These are phyloP conservation scores for Anisogramma anomala DNA, from an alignment of 2,329 filamentous ascomycete genomes.

Conservation along the genomic window DNA sequence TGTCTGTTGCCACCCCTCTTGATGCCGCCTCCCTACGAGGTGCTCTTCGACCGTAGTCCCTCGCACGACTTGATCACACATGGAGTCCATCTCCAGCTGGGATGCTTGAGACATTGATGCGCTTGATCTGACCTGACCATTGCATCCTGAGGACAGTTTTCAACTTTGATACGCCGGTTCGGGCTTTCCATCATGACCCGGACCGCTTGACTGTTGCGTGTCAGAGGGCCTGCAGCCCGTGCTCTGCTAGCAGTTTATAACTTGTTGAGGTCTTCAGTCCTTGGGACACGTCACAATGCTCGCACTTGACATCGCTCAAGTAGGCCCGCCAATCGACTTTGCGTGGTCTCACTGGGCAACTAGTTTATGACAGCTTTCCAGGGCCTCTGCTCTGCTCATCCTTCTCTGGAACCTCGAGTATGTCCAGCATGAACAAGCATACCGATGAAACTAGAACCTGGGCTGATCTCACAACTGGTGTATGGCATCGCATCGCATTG, in stretches of 20 bases:
- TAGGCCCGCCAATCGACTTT: slow-evolving; percentile 12
- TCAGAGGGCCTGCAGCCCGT: not conserved
- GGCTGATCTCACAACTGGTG: no score
- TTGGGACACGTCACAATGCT: slow-evolving; percentile 8
- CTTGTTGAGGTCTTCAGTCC: not conserved
- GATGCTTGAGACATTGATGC: slow-evolving; percentile 4
- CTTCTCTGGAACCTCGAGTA: no score
- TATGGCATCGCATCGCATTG: no score
- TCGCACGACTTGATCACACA: slow-evolving; percentile 6
- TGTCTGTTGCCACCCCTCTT: slow-evolving; percentile 5
- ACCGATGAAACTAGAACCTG: no score
- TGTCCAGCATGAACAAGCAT: no score
- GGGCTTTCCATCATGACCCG: slow-evolving; percentile 4
- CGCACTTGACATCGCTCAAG: slow-evolving; percentile 11
- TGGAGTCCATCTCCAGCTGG: not conserved
- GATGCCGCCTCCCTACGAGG: slow-evolving; percentile 8
- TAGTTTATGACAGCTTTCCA: not conserved
- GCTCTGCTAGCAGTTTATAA: not conserved
- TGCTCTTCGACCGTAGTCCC: slow-evolving; percentile 12
- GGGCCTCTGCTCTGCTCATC: not conserved
- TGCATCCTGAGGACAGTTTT: not conserved
- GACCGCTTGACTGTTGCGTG: slow-evolving; percentile 6
- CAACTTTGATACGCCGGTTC: not conserved
- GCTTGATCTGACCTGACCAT: slow-evolving; percentile 8
- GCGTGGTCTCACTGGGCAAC: slow-evolving; percentile 6